Percentiles rank a stretch among this genome's conserved stretches.
phyloP scores from a whole-genome alignment of 2,329 filamentous ascomycete genomes.

The Penicillium sp. region DNA sequence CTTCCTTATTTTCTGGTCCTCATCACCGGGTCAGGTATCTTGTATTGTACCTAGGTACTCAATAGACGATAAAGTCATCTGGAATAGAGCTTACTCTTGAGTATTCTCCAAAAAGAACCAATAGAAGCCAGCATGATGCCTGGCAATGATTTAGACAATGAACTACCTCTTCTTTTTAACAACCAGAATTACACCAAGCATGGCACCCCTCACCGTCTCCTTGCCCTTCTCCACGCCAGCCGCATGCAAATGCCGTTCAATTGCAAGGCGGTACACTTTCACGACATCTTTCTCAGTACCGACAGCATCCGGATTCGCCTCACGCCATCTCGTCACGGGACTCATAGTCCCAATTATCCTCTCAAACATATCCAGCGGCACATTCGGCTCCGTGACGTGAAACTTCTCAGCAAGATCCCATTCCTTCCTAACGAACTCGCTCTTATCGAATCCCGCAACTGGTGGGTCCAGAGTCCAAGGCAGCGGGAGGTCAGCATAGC shows the following conservation, averaged over 20 bases:
- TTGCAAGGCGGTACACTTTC: constrained; percentile 18
- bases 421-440: constrained; percentile 40
- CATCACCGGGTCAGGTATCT: too few species aligned
- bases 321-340: constrained; percentile 40
- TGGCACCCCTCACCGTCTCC: constrained; percentile 20
- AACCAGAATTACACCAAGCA: constrained; percentile 11
- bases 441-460: constrained; percentile 39
- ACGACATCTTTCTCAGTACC: constrained; percentile 39
- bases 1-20: too few species aligned
- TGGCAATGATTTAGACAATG: too few species aligned
- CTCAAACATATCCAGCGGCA: constrained; percentile 24
- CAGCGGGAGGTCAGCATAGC: constrained; percentile 44
- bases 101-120: too few species aligned
- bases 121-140: not conserved
- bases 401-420: constrained; percentile 35
- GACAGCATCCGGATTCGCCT: constrained; percentile 35
- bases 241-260: constrained; percentile 25
- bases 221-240: constrained; percentile 22
- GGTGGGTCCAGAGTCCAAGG: constrained; percentile 47
- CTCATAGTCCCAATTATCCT: constrained; percentile 33
- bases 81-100: too few species aligned
- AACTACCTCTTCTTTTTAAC: constrained; percentile 10
- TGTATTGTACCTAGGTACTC: too few species aligned
- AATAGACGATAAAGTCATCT: too few species aligned
- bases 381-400: constrained; percentile 19